Conservation (phyloP, 345 rosid genomes). For the Arabidopsis thaliana region DNA sequence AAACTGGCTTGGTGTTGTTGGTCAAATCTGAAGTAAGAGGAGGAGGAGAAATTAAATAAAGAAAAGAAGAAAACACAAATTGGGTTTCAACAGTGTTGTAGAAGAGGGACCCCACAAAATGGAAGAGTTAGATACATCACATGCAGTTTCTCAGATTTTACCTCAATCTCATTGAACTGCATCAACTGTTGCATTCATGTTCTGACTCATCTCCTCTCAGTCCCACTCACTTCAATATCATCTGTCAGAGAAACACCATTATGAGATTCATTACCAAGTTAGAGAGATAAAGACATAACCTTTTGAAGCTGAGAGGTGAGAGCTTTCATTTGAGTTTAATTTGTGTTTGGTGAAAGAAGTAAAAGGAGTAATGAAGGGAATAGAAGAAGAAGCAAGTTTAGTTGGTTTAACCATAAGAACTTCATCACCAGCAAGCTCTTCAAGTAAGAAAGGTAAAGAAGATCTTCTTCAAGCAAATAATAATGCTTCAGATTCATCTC, state of each 20-base stretch:
- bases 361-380: slow-evolving; percentile 28
- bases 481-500: slow-evolving; percentile 51
- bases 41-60: slow-evolving; percentile 11
- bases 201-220: slow-evolving; percentile 53
- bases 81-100: slow-evolving; percentile 39
- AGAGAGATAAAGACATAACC: slow-evolving; percentile 40
- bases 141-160: slow-evolving; percentile 58
- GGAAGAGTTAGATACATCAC: slow-evolving; percentile 63
- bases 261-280: slow-evolving; percentile 41
- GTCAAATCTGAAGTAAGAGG: slow-evolving; percentile 47
- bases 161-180: slow-evolving; percentile 43
- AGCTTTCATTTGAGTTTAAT: slow-evolving; percentile 22
- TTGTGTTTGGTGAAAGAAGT: slow-evolving; percentile 25
- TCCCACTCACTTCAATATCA: slow-evolving; percentile 52
- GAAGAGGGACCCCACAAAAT: slow-evolving; percentile 62
- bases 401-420: slow-evolving; percentile 67
- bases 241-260: slow-evolving; percentile 50
- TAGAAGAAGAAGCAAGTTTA: slow-evolving; percentile 49
- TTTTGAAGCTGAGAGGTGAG: slow-evolving; percentile 35
- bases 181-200: slow-evolving; percentile 75
- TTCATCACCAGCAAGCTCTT: slow-evolving; percentile 48
- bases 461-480: slow-evolving; percentile 33
- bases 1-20: slow-evolving; percentile 29
- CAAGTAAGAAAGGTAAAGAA: slow-evolving; percentile 50
- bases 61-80: slow-evolving; percentile 32